These are phyloP conservation scores for Niveomyces coronatus DNA, from an alignment of 2,329 filamentous ascomycete species.

Conservation along the genomic window DNA sequence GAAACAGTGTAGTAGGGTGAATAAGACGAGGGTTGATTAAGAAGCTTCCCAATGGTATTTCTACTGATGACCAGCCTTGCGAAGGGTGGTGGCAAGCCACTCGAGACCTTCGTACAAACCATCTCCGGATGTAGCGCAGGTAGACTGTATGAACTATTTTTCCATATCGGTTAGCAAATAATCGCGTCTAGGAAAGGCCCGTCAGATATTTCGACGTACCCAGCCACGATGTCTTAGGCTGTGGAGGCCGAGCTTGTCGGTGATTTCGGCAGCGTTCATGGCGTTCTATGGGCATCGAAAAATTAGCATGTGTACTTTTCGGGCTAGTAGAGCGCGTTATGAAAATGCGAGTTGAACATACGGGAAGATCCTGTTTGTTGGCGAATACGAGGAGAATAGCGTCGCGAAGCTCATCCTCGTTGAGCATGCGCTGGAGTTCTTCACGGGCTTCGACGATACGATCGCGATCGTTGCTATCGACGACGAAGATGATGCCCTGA, in stretches of 20 bases:
- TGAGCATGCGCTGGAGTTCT: slow-evolving; percentile 96
- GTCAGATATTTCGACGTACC: slow-evolving; percentile 53
- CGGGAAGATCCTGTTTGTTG: slow-evolving; percentile 99
- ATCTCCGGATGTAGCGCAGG: slow-evolving; percentile 96
- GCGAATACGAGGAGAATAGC: slow-evolving; percentile 95
- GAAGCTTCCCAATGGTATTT: slow-evolving; percentile 23
- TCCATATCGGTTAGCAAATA: slow-evolving; percentile 11
- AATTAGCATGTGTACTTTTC: slow-evolving; percentile 13
- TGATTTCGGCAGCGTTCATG: slow-evolving; percentile 99
- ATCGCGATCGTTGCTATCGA: slow-evolving; percentile 97
- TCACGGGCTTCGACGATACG: slow-evolving; percentile 94
- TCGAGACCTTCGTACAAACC: slow-evolving; percentile 99
- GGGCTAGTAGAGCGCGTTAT: slow-evolving; percentile 4
- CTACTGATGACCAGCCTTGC: slow-evolving; percentile 61
- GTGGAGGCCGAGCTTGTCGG: slow-evolving; percentile 99
- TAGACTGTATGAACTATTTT: slow-evolving; percentile 92
- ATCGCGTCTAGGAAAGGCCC: background rate
- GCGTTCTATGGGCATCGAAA: slow-evolving; percentile 61
- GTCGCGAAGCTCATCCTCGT: slow-evolving; percentile 97
- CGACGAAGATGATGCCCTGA: slow-evolving; percentile 99
- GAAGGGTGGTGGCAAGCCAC: slow-evolving; percentile 76
- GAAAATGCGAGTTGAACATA: slow-evolving; percentile 37
- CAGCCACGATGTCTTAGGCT: slow-evolving; percentile 96
- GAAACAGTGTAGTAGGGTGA: slow-evolving; percentile 29
- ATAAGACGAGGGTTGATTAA: slow-evolving; percentile 21